Evolutionary conservation across 1,139 yeast genomes (phyloP).

Genomic region (Arxiozyma bovina): DNA sequence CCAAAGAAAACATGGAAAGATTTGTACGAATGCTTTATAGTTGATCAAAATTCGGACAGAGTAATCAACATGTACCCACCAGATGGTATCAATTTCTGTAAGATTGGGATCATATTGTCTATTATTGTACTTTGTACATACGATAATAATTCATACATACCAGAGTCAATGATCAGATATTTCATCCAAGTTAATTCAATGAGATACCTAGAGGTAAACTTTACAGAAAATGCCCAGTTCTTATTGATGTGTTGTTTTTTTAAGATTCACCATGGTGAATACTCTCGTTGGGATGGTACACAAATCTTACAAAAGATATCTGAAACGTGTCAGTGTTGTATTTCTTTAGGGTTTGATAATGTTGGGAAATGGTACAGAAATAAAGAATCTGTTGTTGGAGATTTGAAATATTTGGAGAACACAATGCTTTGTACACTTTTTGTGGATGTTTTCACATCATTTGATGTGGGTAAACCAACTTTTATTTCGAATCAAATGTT

Average conservation of each 20-base stretch:
- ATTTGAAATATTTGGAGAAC: constrained; percentile 13
- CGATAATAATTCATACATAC: constrained; percentile 8
- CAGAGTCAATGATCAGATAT: constrained; percentile 12
- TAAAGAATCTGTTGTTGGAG: constrained; percentile 12
- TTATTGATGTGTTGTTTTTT: constrained; percentile 16
- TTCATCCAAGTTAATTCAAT: constrained; percentile 14
- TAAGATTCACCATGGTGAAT: constrained; percentile 5
- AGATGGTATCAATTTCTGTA: constrained; percentile 14
- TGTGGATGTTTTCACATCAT: constrained; percentile 20
- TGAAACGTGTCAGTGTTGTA: constrained; percentile 11
- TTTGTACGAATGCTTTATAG: constrained; percentile 12
- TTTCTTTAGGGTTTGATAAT: constrained; percentile 15
- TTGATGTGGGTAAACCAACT: constrained; percentile 24
- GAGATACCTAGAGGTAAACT: constrained; percentile 14
- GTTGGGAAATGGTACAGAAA: constrained; percentile 14
- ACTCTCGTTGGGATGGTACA: constrained; percentile 11
- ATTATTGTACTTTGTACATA: constrained; percentile 14
- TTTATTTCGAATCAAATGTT: constrained; percentile 14
- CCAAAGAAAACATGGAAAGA: constrained; percentile 14
- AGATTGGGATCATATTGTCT: constrained; percentile 18
- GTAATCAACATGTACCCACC: constrained; percentile 5
- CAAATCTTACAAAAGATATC: constrained; percentile 6
- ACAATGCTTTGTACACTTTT: constrained; percentile 25
- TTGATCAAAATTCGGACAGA: neutral
- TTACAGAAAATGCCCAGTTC: constrained; percentile 23